Conservation (phyloP, 2,329 filamentous ascomycete genomes). For the Pseudohalonectria lignicola region DNA sequence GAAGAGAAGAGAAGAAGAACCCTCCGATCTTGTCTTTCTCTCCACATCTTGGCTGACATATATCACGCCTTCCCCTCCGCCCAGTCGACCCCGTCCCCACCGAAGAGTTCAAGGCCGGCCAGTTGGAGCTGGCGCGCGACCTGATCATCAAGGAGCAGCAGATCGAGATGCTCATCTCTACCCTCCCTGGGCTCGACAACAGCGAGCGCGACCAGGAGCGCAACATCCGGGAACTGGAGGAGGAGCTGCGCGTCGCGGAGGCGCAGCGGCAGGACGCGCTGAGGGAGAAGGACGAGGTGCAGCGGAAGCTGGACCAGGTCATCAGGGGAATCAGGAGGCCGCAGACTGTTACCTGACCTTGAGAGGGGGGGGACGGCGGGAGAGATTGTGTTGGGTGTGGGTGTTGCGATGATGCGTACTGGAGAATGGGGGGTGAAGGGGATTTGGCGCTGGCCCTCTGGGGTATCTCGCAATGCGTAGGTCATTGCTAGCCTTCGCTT, state of each 20-base stretch:
- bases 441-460: too few relatives aligned
- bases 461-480: too few relatives aligned
- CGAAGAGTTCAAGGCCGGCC: slow-evolving; percentile 54
- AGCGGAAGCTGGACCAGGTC: slow-evolving; percentile 48
- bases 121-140: slow-evolving; percentile 65
- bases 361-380: too few relatives aligned
- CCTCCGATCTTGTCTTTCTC: too few relatives aligned
- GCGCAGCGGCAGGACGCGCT: slow-evolving; percentile 51
- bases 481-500: too few relatives aligned
- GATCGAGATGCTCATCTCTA: slow-evolving; percentile 66
- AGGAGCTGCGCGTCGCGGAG: slow-evolving; percentile 53
- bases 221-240: slow-evolving; percentile 53
- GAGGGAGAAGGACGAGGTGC: slow-evolving; percentile 50
- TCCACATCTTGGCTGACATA: too few relatives aligned
- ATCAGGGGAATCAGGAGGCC: slow-evolving; percentile 49
- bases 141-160: slow-evolving; percentile 73
- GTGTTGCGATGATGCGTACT: slow-evolving; percentile 3
- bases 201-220: slow-evolving; percentile 68
- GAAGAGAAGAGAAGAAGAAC: too few relatives aligned
- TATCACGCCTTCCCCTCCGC: too few relatives aligned
- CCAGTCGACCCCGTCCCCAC: slow-evolving; percentile 49
- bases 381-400: slow-evolving; percentile 4
- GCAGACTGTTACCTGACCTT: slow-evolving; percentile 21
- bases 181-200: slow-evolving; percentile 65
- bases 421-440: too few relatives aligned